A percentile compares a stretch with the other conserved stretches of the same genome.
Evolutionary conservation across 768 basidiomycete species (phyloP).

Genomic region (Cystobasidium onofrii): DNA sequence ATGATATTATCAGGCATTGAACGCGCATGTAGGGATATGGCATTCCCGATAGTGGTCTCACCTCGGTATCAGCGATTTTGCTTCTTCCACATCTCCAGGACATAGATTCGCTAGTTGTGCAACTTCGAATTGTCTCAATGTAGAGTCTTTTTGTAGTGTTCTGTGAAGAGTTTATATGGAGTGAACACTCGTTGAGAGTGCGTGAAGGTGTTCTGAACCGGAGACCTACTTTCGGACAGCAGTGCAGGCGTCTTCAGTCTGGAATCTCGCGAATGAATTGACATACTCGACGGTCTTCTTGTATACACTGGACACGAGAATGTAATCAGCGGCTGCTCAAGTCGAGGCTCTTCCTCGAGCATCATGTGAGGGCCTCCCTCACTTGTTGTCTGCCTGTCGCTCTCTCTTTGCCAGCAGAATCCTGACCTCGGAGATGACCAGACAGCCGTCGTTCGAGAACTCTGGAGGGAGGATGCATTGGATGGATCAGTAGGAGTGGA

Average conservation of each 20-base stretch:
- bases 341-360: neutral
- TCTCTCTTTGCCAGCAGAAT: constrained; percentile 71
- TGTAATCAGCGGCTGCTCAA: neutral
- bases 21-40: too few relatives aligned
- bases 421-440: constrained; percentile 86
- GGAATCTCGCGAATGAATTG: constrained; percentile 82
- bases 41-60: too few relatives aligned
- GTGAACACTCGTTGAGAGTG: neutral
- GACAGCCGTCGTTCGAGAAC: constrained; percentile 14
- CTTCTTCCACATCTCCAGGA: constrained; percentile 78
- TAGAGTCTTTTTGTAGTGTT: constrained; percentile 67
- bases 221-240: constrained; percentile 74
- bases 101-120: constrained; percentile 87
- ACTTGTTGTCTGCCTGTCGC: constrained; percentile 61
- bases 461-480: neutral
- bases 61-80: constrained; percentile 87
- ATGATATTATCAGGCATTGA: too few relatives aligned
- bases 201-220: too few relatives aligned
- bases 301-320: constrained; percentile 59
- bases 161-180: constrained; percentile 48
- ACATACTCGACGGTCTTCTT: constrained; percentile 90
- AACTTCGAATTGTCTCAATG: constrained; percentile 78
- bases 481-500: neutral
- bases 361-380: constrained; percentile 53
- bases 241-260: constrained; percentile 66